phyloP scores from a whole-genome alignment of 129 eudicot species.

The Apium graveolens region DNA sequence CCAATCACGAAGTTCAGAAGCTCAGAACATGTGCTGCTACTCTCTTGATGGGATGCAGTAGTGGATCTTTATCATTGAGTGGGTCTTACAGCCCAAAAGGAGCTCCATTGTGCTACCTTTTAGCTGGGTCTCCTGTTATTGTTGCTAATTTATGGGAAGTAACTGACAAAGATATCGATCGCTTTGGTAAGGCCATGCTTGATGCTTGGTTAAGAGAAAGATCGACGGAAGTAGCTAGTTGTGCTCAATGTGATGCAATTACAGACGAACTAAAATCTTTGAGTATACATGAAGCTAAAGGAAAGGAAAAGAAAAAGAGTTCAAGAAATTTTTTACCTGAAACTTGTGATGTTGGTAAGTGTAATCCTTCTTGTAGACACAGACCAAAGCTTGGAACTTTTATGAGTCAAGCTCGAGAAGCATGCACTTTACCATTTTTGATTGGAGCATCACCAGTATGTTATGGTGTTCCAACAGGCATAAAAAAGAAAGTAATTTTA shows the following conservation, averaged over 20 bases:
- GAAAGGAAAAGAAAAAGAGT: slow-evolving; percentile 31
- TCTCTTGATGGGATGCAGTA: slow-evolving; percentile 87
- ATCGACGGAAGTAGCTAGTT: slow-evolving; percentile 30
- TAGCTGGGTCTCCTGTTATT: slow-evolving; percentile 87
- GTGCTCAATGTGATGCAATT: slow-evolving; percentile 45
- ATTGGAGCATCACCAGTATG: slow-evolving; percentile 95
- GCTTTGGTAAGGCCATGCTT: slow-evolving; percentile 85
- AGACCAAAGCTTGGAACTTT: slow-evolving; percentile 73
- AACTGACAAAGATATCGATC: slow-evolving; percentile 91
- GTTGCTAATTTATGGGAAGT: slow-evolving; percentile 96
- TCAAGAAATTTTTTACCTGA: slow-evolving; percentile 22
- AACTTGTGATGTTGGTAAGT: slow-evolving; percentile 4
- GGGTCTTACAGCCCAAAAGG: slow-evolving; percentile 79
- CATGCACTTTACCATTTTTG: slow-evolving; percentile 59
- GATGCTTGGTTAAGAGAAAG: slow-evolving; percentile 67
- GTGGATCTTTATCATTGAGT: slow-evolving; percentile 63
- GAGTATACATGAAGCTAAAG: slow-evolving; percentile 27
- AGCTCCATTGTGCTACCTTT: slow-evolving; percentile 61
- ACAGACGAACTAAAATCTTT: slow-evolving; percentile 30
- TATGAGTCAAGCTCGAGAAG: slow-evolving; percentile 75
- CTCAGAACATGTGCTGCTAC: slow-evolving; percentile 75
- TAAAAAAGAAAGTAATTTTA: slow-evolving; percentile 38
- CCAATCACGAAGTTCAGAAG: slow-evolving; percentile 65
- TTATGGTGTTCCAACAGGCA: slow-evolving; percentile 96
- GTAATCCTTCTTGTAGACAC: slow-evolving; percentile 33